Evolutionary conservation across 108 stramenopile genomes (phyloP).

Genomic region (Aureococcus anophagefferens): DNA sequence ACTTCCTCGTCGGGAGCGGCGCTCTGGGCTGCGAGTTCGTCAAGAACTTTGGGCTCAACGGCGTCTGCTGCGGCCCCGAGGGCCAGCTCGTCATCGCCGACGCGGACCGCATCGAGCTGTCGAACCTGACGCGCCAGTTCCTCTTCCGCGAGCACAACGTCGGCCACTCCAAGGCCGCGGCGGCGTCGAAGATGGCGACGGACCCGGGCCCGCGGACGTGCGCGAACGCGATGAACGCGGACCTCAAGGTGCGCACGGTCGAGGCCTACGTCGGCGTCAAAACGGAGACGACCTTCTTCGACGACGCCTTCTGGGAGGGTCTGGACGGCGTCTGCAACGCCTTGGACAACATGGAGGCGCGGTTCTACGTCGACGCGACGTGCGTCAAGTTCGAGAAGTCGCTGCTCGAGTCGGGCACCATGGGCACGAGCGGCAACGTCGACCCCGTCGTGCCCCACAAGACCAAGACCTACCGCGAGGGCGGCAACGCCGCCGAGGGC

Average conservation of each 20-base stretch:
- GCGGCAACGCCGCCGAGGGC: constrained; percentile 65
- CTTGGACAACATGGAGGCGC: constrained; percentile 74
- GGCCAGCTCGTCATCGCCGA: constrained; percentile 66
- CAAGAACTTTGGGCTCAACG: constrained; percentile 69
- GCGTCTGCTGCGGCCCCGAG: constrained; percentile 59
- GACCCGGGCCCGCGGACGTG: constrained; percentile 1
- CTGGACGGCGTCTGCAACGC: constrained; percentile 71
- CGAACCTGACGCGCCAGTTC: constrained; percentile 72
- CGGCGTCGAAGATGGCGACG: constrained; percentile 57
- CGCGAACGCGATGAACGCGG: constrained; percentile 49
- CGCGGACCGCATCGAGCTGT: constrained; percentile 72
- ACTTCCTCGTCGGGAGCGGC: constrained; percentile 75
- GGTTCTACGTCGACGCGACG: constrained; percentile 54
- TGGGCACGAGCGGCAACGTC: constrained; percentile 64
- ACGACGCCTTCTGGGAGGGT: constrained; percentile 69
- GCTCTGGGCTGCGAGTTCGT: constrained; percentile 77
- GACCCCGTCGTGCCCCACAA: constrained; percentile 63
- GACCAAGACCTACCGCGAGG: constrained; percentile 68
- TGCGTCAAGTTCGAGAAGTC: constrained; percentile 77
- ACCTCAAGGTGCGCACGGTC: constrained; percentile 49
- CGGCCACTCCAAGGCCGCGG: constrained; percentile 61
- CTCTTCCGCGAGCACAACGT: constrained; percentile 73
- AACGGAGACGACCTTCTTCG: constrained; percentile 60
- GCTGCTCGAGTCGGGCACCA: constrained; percentile 68
- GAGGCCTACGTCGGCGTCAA: constrained; percentile 61